Percentiles rank a stretch among this genome's conserved stretches.
Evolutionary conservation across 208 protist species (phyloP).

Genomic region (Leishmania arabica): DNA sequence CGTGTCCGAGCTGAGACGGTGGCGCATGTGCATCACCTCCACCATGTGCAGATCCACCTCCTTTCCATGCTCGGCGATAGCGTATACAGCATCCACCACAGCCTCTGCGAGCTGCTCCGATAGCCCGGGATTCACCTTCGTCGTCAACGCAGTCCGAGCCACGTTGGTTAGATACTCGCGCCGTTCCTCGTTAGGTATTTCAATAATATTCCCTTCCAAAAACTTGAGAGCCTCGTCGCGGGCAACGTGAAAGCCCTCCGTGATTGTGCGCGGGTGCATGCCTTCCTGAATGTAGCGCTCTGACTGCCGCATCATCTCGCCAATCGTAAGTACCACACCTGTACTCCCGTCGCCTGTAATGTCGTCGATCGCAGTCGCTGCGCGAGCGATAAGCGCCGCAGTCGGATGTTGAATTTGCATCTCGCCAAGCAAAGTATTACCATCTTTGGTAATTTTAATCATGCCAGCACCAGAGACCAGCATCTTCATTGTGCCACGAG

Average conservation of each 20-base stretch:
- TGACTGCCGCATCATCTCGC: slow-evolving; percentile 99
- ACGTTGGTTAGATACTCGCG: slow-evolving; percentile 96
- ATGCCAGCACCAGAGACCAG: slow-evolving; percentile 98
- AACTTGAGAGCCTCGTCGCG: slow-evolving; percentile 93
- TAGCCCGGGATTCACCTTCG: slow-evolving; percentile 91
- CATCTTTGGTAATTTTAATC: slow-evolving; percentile 99
- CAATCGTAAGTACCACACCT: slow-evolving; percentile 98
- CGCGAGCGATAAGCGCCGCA: slow-evolving; percentile 98
- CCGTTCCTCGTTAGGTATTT: slow-evolving; percentile 67
- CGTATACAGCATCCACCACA: slow-evolving; percentile 97
- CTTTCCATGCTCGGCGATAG: slow-evolving; percentile 80
- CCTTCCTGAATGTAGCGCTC: slow-evolving; percentile 98
- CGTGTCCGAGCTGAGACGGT: slow-evolving; percentile 96
- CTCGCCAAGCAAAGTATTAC: slow-evolving; percentile 98
- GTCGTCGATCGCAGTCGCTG: slow-evolving; percentile 99
- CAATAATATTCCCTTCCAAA: slow-evolving; percentile 68
- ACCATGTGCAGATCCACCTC: slow-evolving; percentile 99
- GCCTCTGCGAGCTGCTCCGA: slow-evolving; percentile 91
- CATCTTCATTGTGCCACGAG: slow-evolving; percentile 99
- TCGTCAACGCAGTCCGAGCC: slow-evolving; percentile 95
- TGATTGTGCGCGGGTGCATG: slow-evolving; percentile 98
- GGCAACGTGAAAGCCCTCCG: slow-evolving; percentile 98
- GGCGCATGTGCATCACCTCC: slow-evolving; percentile 99
- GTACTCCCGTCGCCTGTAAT: slow-evolving; percentile 99
- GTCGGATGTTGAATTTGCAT: slow-evolving; percentile 99